phyloP scores from a whole-genome alignment of 768 basidiomycete species.

The Trametes cingulata region DNA sequence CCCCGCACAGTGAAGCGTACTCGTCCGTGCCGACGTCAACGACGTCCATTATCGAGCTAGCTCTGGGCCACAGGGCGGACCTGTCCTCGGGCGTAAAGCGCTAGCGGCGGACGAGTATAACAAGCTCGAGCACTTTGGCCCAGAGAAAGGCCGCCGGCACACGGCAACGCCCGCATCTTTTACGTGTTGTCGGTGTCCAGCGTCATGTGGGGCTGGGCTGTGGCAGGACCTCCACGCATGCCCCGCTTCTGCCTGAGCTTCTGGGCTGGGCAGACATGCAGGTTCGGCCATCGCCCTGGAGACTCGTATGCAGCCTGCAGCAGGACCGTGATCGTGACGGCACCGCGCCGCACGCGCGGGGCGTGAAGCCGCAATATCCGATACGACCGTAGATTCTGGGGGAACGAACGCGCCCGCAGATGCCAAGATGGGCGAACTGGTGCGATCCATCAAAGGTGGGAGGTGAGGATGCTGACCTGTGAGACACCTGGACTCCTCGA shows the following conservation, averaged over 20 bases:
- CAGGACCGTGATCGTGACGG: background rate
- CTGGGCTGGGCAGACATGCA: background rate
- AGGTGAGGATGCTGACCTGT: slow-evolving; percentile 52
- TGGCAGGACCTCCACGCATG: background rate
- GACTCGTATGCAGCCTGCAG: too few species aligned
- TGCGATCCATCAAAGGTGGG: slow-evolving; percentile 3
- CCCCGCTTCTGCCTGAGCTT: background rate
- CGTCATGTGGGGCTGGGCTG: background rate
- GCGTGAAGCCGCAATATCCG: background rate
- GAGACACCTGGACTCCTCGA: slow-evolving; percentile 83
- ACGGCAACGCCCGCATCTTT: background rate
- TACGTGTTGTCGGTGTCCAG: background rate
- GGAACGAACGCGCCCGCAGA: background rate
- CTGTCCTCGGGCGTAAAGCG: too few species aligned
- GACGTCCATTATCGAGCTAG: background rate
- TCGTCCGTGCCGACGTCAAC: too few species aligned
- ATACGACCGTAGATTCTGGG: background rate
- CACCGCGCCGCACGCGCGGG: background rate
- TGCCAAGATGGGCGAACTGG: slow-evolving; percentile 6
- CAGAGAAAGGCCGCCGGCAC: too few species aligned
- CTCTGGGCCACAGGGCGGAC: background rate
- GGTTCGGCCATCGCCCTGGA: slow-evolving; percentile 5
- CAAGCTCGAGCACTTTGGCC: too few species aligned
- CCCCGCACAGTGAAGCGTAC: too few species aligned
- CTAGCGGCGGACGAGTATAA: too few species aligned